A percentile compares a stretch with the other conserved stretches of the same genome.
Evolutionary conservation across 2,329 filamentous ascomycete species (phyloP).

Genomic region (Cytospora leucostoma): DNA sequence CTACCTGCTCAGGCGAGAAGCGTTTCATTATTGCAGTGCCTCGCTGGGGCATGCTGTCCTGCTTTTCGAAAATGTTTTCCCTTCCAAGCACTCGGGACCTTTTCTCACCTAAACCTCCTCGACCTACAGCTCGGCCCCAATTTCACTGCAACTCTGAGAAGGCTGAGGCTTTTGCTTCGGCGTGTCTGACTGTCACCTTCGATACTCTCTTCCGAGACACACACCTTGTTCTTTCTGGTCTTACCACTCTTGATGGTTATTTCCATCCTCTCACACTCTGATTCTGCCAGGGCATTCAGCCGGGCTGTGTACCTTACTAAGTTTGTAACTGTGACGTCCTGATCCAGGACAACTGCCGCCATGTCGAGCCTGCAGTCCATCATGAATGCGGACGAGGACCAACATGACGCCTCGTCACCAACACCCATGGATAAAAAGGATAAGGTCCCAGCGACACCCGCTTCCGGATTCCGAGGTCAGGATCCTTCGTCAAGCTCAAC

Average conservation of each 20-base stretch:
- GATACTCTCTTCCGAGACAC: conserved; percentile 25
- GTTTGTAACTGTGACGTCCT: conserved; percentile 45
- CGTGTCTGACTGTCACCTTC: conserved; percentile 28
- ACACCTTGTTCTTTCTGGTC: conserved; percentile 31
- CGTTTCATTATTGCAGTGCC: conserved; percentile 47
- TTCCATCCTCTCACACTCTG: conserved; percentile 37
- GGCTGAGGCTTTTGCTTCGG: conserved; percentile 38
- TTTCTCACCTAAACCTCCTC: conserved; percentile 35
- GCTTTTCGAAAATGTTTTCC: conserved; percentile 37
- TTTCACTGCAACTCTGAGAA: conserved; percentile 38
- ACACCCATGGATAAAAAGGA: conserved; percentile 48
- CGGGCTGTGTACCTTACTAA: conserved; percentile 50
- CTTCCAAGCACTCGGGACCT: conserved; percentile 41
- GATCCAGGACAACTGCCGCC: conserved; percentile 43
- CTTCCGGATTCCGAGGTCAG: conserved; percentile 39
- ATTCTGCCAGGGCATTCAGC: conserved; percentile 40
- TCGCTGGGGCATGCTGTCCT: conserved; percentile 38
- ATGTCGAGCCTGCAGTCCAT: conserved; percentile 60
- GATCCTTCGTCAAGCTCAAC: conserved; percentile 41
- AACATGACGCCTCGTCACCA: conserved; percentile 38
- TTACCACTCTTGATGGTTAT: conserved; percentile 35
- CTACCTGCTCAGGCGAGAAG: conserved; percentile 34
- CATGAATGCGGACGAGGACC: conserved; percentile 57
- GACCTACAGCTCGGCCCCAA: conserved; percentile 33
- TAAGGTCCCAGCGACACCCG: conserved; percentile 42